Conservation (phyloP, 306 rosid species). For the Coriaria nepalensis region DNA sequence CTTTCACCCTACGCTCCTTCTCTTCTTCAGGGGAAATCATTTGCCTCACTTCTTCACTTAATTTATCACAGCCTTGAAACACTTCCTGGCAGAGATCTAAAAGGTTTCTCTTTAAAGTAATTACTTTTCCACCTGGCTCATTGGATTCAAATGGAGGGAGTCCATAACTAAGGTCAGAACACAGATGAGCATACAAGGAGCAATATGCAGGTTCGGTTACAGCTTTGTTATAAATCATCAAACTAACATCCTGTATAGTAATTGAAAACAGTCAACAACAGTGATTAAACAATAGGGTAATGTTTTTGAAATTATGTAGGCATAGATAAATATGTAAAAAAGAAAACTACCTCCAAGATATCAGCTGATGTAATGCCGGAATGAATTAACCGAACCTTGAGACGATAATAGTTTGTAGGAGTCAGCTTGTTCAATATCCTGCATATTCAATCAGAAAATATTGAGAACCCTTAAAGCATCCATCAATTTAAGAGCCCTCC, state of each 20-base stretch:
- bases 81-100: conserved; percentile 91
- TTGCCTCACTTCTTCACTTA: conserved; percentile 71
- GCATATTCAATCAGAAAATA: conserved; percentile 24
- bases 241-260: conserved; percentile 72
- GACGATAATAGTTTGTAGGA: conserved; percentile 90
- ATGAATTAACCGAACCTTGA: conserved; percentile 85
- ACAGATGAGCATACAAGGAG: conserved; percentile 87
- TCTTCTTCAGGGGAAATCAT: conserved; percentile 90
- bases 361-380: conserved; percentile 96
- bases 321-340: conserved; percentile 9
- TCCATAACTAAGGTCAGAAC: conserved; percentile 69
- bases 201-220: conserved; percentile 96
- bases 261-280: conserved; percentile 7
- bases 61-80: conserved; percentile 77
- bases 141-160: conserved; percentile 86
- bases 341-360: conserved; percentile 88
- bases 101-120: conserved; percentile 79
- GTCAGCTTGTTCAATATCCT: conserved; percentile 94
- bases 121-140: conserved; percentile 73
- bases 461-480: too few species aligned
- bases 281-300: conserved; percentile 4
- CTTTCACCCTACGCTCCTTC: conserved; percentile 70
- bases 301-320: not conserved
- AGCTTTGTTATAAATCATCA: conserved; percentile 83
- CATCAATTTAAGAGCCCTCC: too few species aligned